Evolutionary conservation across 192 early-diverging fungal species (phyloP), one percentile per base, ranked within the genome.

Genomic region (Backusella macrospora): DNA sequence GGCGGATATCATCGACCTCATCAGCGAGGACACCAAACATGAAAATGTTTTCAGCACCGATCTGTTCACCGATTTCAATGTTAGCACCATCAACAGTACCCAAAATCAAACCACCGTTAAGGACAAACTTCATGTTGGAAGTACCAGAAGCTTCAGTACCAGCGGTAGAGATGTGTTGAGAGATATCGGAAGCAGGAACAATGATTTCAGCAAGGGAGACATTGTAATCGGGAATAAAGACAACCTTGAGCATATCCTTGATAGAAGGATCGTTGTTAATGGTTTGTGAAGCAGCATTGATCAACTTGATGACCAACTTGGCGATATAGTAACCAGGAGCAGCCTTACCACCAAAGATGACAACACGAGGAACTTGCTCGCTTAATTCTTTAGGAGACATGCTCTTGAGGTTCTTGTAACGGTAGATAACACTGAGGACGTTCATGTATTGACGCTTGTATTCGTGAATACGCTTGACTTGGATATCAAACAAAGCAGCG

Each of bases 361-460:
- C 93, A 12, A 96, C 95, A 71, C 93, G 95, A 59, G 91, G 92
- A 8, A 93, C 91, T 38, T 86, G 90, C 23, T 90, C 82, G 18
- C 76, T 80, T 64, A 87, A 87, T 72, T 94, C 90, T 40, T 80
- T 84, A 23, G 88, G 76, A 46, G 85, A 77, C 93, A 99, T 87
- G 59, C 83, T 86, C 87, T 96, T 96, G 70, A 99, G 84, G 3
- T 78, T 70, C 78, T 91, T 83, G 87, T 98, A 99, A 72, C 95
- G 94, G 82, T 98, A 89, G 79, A 99, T 98, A 46, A 98, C 96
- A 66, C 85, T 85, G 21, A 98, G 81, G 72, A 99, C 97, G 84
- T 99, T 99, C 94, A 99, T 95, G 81, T 96, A 96, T 88, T 99
- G 98, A 73, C 98, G 93, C 87, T 99, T 98, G 86, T 98, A 99